phyloP scores from a whole-genome alignment of 2,329 filamentous ascomycete genomes.

The Hymenoscyphus infarciens region DNA sequence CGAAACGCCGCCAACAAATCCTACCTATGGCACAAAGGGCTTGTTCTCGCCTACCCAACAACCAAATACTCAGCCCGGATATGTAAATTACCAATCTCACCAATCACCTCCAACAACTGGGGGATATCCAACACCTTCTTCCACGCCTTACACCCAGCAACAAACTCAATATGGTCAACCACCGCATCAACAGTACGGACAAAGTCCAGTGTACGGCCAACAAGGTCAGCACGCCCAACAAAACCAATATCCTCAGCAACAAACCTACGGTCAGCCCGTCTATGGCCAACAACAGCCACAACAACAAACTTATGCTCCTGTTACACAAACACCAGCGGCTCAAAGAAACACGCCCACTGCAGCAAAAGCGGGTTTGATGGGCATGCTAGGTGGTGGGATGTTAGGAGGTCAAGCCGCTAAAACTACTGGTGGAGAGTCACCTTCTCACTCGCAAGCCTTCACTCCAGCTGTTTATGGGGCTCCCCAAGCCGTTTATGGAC shows the following conservation, averaged over 20 bases:
- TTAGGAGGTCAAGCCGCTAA: constrained; percentile 8
- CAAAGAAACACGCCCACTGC: not conserved
- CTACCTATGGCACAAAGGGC: not conserved
- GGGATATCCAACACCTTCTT: constrained; percentile 2
- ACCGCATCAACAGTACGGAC: not conserved
- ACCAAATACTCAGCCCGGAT: not conserved
- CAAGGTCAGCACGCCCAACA: not conserved
- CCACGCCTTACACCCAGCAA: constrained; percentile 2
- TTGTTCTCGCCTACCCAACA: not conserved
- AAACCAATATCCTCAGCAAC: not conserved
- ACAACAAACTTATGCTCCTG: not conserved
- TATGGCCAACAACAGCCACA: not conserved
- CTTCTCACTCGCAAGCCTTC: not conserved
- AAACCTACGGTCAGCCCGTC: not conserved
- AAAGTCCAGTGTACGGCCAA: not conserved
- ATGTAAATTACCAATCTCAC: not conserved
- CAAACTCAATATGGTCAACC: constrained; percentile 4
- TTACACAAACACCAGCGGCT: not conserved
- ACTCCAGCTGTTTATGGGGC: not conserved
- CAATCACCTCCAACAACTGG: not conserved
- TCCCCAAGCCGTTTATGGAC: not conserved
- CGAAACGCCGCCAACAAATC: not conserved
- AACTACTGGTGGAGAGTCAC: not conserved
- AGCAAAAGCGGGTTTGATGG: constrained; percentile 8
- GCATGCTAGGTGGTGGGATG: constrained; percentile 4